Evolutionary conservation across 352 stramenopile species (phyloP), one percentile per base, ranked within the genome.

Genomic region (Phytophthora palmivora): DNA sequence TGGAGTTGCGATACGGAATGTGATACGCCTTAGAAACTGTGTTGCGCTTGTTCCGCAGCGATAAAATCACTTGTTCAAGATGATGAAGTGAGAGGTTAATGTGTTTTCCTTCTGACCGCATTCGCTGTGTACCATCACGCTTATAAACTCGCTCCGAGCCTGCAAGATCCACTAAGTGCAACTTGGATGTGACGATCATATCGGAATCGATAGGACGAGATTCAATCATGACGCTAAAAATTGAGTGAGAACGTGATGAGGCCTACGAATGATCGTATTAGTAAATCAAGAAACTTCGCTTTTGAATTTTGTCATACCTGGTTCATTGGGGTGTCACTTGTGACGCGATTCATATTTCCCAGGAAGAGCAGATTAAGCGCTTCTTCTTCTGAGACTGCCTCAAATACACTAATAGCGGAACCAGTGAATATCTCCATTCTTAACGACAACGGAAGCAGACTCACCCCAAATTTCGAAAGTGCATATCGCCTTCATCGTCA

Each of bases 111-210:
- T 99, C 96, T 15, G 76, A 76, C 6, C 97, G 79, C 65, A 96
- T 98, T 26, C 94, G 79, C 37, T 97, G 92, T 6, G 80, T 92
- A 5, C 91, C 84, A 18, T 94, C 80, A 6, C 91, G 97, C 53
- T 98, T 98, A 74, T 97, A 95, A n/a, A 98, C 94, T 34, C 96
- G 79, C 63, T 99, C 96, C 1, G 92, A 98, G n/a, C 96, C 96
- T 6, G 96, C 96, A 28, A 99, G 76, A 67, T 99, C 96, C 1
- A 99, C 96, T 43, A 98, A 76, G 49, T 98, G 92, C 8, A 98
- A 73, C 67, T 98, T 98, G 6, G 90, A 97, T 6, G 79, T 87
- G 28, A 89, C 70, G 36, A 94, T 88, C 24, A 92, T 62, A 30
- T 94, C 85, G 3, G 85, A 95, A 42, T 91, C 88, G 4, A 79